Base-by-base conservation (phyloP, 1,139 yeast genomes). In the Eremothecium cymbalariae region DNA sequence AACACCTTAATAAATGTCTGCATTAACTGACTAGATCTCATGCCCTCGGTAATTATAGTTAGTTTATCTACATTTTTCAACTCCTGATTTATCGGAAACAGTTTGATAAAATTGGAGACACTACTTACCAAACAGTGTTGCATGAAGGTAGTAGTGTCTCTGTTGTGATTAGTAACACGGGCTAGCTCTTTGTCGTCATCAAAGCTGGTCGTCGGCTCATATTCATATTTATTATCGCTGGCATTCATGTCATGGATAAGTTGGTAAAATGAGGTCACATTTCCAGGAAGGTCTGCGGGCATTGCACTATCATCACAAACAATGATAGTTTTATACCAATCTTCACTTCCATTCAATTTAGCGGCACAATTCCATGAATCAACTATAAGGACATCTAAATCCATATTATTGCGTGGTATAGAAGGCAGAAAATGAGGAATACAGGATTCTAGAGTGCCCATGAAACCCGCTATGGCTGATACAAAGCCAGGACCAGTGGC, bases 61-160 rank as follows among this genome's bases (percentile, higher is more conserved):
- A 78, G 31, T 2, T 45, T 53, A 45, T 79, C 86, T 0, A 53
- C 43, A 0, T 48, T 35, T 2, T 46, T 46, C 43, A 77, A 54
- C 15, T 60, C 61, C 32, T 70, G 67, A 1, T 59, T 60, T 4
- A 60, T 38, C 1, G 88, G 84, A 18, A 78, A 58, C 15, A 74
- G 74, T 52, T 72, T 74, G 30, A 79, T 60, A 30, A 74, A 69
- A 0, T 84, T 66, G 0, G 86, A 79, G 11, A 78, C 60, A 1
- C 78, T 65, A 42, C 84, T 72, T 9, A 78, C 77, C 36, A 81
- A 60, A 46, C 75, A 77, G 40, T 72, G 63, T 41, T 78, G 85
- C 12, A 75, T 70, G 51, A 70, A 80, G 12, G 54, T 44, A 4
- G 58, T 55, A 4, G 51, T 46, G 11, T 43, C 40, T 15, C 39